A percentile compares a stretch with the other conserved stretches of the same genome.
Conservation (phyloP, 495 filamentous ascomycete genomes). For the Monascus purpureus region DNA sequence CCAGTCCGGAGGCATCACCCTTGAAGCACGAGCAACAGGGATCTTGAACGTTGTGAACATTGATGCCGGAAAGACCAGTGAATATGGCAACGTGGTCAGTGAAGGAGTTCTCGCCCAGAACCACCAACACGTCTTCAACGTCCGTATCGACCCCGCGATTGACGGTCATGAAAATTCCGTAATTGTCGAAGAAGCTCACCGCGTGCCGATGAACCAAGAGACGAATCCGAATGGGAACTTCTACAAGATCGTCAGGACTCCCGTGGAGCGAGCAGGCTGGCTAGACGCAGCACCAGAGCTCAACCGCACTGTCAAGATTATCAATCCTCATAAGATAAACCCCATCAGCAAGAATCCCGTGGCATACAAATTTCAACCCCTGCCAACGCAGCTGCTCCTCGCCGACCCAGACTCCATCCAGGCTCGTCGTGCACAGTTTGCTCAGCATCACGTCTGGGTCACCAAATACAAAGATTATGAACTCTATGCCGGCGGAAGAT, state of each 20-base stretch:
- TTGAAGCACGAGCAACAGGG: slow-evolving; percentile 78
- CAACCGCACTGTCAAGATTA: slow-evolving; percentile 72
- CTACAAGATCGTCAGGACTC: slow-evolving; percentile 50
- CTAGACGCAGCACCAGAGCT: slow-evolving; percentile 49
- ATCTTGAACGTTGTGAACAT: slow-evolving; percentile 84
- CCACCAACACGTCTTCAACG: slow-evolving; percentile 88
- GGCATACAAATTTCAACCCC: slow-evolving; percentile 66
- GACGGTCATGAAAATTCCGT: slow-evolving; percentile 63
- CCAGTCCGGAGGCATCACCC: slow-evolving; percentile 65
- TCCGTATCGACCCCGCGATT: slow-evolving; percentile 75
- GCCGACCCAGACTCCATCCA: slow-evolving; percentile 63
- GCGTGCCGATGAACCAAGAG: slow-evolving; percentile 50
- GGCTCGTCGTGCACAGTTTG: slow-evolving; percentile 69
- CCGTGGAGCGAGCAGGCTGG: slow-evolving; percentile 49
- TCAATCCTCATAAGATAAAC: slow-evolving; percentile 55
- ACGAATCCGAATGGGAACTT: slow-evolving; percentile 79
- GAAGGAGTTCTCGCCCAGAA: slow-evolving; percentile 70
- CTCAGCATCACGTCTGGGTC: slow-evolving; percentile 75
- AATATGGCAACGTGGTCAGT: slow-evolving; percentile 76
- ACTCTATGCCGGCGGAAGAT: slow-evolving; percentile 71
- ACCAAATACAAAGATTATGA: slow-evolving; percentile 68
- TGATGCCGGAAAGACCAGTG: slow-evolving; percentile 40
- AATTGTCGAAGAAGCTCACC: slow-evolving; percentile 57
- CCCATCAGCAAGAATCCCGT: slow-evolving; percentile 62
- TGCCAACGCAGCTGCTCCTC: slow-evolving; percentile 67